Evolutionary conservation across 1,284 basidiomycete genomes (phyloP).

Genomic region (Leccinum subspadiceum): DNA sequence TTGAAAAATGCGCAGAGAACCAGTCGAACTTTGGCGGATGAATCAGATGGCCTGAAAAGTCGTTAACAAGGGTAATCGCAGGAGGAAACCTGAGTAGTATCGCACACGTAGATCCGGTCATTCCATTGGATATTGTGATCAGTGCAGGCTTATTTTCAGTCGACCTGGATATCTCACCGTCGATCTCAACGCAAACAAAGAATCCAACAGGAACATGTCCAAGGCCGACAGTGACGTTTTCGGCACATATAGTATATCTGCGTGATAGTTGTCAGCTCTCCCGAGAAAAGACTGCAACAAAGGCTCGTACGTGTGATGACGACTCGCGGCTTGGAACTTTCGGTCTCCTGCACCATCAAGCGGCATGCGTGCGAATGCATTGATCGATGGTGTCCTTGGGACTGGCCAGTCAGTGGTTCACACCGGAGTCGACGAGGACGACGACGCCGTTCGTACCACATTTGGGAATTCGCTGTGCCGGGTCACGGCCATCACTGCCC

Average conservation of each 20-base stretch:
- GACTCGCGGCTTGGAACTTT: background rate
- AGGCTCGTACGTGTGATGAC: constrained; percentile 1
- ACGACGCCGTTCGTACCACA: too few species aligned
- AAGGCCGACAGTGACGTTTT: constrained; percentile 4
- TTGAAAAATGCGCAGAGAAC: constrained; percentile 14
- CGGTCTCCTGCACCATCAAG: too few species aligned
- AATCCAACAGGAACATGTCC: constrained; percentile 10
- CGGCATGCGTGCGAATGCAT: too few species aligned
- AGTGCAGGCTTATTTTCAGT: constrained; percentile 4
- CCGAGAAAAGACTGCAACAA: background rate
- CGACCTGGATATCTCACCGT: background rate
- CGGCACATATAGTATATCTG: constrained; percentile 11
- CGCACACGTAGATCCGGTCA: constrained; percentile 7
- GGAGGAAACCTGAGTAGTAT: background rate
- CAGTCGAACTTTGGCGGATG: background rate
- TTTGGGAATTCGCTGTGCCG: too few species aligned
- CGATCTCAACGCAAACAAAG: constrained; percentile 1
- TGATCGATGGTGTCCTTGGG: too few species aligned
- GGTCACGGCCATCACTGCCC: too few species aligned
- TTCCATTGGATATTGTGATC: constrained; percentile 8
- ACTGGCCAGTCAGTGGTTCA: too few species aligned
- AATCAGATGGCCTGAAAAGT: constrained; percentile 4
- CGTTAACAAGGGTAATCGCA: background rate
- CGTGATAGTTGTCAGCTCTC: background rate
- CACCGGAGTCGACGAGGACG: too few species aligned